Percentiles rank a stretch among this genome's conserved stretches.
phyloP scores from a whole-genome alignment of 1,284 basidiomycete genomes.

The Ustilago curta region DNA sequence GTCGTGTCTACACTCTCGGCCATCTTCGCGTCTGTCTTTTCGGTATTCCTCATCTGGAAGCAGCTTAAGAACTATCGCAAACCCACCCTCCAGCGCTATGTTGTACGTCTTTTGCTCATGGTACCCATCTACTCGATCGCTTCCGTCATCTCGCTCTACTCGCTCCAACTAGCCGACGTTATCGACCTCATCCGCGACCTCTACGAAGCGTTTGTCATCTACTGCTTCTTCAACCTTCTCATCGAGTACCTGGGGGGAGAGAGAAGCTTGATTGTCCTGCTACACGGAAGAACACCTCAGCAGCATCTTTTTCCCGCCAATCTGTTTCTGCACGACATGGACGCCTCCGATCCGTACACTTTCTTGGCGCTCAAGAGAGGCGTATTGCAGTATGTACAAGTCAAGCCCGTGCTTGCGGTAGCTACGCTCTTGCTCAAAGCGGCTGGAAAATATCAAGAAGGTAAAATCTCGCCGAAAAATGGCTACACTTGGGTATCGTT shows the following conservation, averaged over 20 bases:
- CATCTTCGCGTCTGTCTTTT: conserved; percentile 77
- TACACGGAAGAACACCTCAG: conserved; percentile 89
- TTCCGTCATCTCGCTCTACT: conserved; percentile 92
- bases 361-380: conserved; percentile 94
- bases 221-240: conserved; percentile 74
- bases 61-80: conserved; percentile 78
- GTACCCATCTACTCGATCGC: conserved; percentile 92
- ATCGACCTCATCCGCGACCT: conserved; percentile 95
- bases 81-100: conserved; percentile 76
- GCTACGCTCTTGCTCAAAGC: conserved; percentile 88
- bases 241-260: conserved; percentile 87
- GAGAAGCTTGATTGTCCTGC: conserved; percentile 86
- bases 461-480: conserved; percentile 81
- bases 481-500: conserved; percentile 79
- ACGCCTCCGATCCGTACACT: conserved; percentile 76
- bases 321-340: conserved; percentile 59
- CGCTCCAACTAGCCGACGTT: conserved; percentile 92
- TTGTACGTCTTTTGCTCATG: conserved; percentile 96
- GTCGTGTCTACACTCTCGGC: conserved; percentile 75
- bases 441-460: conserved; percentile 88
- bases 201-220: conserved; percentile 98
- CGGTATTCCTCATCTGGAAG: conserved; percentile 83
- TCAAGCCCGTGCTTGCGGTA: conserved; percentile 90
- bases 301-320: conserved; percentile 85
- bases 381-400: conserved; percentile 95